Evolutionary conservation across 305 asterid species (phyloP), one percentile per base, ranked within the genome.

Genomic region (Lippia alba): DNA sequence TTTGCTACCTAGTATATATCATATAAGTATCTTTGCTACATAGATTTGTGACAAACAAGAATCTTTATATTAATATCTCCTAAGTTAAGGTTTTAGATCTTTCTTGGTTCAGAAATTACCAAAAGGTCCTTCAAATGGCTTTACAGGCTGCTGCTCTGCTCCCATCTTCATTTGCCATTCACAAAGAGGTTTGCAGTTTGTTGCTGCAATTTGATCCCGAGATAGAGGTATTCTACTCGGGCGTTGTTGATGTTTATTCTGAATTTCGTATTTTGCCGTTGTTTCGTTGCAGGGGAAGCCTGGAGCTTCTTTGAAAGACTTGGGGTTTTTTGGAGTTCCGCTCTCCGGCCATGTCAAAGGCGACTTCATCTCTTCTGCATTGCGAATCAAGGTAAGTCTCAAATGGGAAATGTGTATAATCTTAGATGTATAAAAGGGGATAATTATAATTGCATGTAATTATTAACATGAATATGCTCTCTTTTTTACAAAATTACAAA

Each of bases 241-340:
- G 6, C 49, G 8, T 2, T 32, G 50, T 54, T 39, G 0, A 11
- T 41, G n/a, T 64, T 17, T 24, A 24, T 24, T 66, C 32, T 16
- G 39, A 56, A 17, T 51, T 6, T 36, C 6, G 4, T n/a, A 57
- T n/a, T 57, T 4, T 19, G 18, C 24, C 48, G 34, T 7, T 64
- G 16, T 36, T 66, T 51, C 59, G 33, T 24, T 70, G 61, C 81
- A 84, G 97, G 90, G 89, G 14, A 94, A 87, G 73, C 17, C 69
- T 63, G 56, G 80, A 74, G 87, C 82, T 65, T 73, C 84, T 45
- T 71, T 83, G 34, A 92, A 87, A 77, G 92, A 87, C 67, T 82
- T 96, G 1, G 72, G 83, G 72, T 78, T 94, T 1, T 85, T 94
- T 76, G 99, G 99, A 67, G 86, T 82, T 12, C 74, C 98, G 48